Conservation (phyloP, 352 stramenopile genomes). For the Phytophthora agathidicida region DNA sequence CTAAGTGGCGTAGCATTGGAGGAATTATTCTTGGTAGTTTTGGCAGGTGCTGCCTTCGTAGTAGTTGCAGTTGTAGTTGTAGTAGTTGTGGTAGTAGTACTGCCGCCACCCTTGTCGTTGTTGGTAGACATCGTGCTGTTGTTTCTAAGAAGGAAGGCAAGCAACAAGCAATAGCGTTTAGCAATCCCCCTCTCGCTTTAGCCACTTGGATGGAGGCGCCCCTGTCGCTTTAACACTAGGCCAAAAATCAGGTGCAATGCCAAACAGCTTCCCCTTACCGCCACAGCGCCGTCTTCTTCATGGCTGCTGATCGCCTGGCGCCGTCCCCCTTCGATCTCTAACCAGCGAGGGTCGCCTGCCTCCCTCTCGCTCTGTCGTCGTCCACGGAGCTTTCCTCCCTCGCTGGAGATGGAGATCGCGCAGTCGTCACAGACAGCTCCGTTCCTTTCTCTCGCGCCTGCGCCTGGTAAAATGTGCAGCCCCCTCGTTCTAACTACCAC, state of each 20-base stretch:
- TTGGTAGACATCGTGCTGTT: slow-evolving; percentile 17
- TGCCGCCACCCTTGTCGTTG: slow-evolving; percentile 6
- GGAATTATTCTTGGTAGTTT: slow-evolving; percentile 10
- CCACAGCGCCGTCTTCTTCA: slow-evolving; percentile 46
- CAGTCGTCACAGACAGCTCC: slow-evolving; percentile 23
- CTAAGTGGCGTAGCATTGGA: slow-evolving; percentile 16
- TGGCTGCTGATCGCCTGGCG: slow-evolving; percentile 11
- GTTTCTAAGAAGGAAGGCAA: slow-evolving; percentile 6
- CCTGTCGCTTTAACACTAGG: slow-evolving; percentile 10
- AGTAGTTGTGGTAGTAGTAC: slow-evolving; percentile 7
- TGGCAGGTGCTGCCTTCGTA: slow-evolving; percentile 13
- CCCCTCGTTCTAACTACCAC: slow-evolving; percentile 5
- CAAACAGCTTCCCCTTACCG: slow-evolving; percentile 16
- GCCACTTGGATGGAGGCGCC: neutral
- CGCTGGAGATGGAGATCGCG: slow-evolving; percentile 19
- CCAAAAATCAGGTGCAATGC: slow-evolving; percentile 17
- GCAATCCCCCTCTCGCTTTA: slow-evolving; percentile 6
- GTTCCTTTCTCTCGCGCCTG: slow-evolving; percentile 25
- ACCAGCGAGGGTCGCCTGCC: neutral
- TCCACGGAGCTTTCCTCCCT: neutral
- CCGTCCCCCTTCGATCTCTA: slow-evolving; percentile 1
- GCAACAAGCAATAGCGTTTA: slow-evolving; percentile 1
- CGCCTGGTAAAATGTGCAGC: slow-evolving; percentile 15
- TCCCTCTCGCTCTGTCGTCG: slow-evolving; percentile 14
- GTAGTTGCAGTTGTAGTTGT: slow-evolving; percentile 2